Percentiles rank a stretch among this genome's conserved stretches.
Evolutionary conservation across 2,329 filamentous ascomycete species (phyloP).

Genomic region (Cyclaneusma minus): DNA sequence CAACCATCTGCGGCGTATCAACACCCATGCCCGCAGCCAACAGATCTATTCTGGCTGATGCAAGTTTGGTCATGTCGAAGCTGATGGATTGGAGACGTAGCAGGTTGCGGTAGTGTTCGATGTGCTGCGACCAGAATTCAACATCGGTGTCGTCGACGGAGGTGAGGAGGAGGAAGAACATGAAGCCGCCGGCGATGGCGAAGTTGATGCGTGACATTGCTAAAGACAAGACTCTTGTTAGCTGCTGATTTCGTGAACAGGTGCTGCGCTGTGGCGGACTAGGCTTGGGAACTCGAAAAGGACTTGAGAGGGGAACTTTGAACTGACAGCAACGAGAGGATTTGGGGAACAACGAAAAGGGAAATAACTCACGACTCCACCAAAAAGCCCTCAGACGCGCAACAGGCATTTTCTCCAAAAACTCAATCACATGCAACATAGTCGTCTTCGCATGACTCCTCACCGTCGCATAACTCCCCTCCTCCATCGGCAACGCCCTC

Average conservation of each 20-base stretch:
- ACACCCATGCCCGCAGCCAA: conserved; percentile 10
- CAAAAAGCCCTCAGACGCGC: conserved; percentile 11
- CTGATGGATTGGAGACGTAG: conserved; percentile 6
- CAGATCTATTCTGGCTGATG: conserved; percentile 11
- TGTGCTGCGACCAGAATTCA: conserved; percentile 11
- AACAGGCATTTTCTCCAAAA: conserved; percentile 12
- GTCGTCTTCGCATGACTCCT: conserved; percentile 7
- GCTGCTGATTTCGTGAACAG: too few relatives aligned
- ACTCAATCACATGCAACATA: conserved; percentile 7
- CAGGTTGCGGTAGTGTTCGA: conserved; percentile 11
- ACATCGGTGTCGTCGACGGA: conserved; percentile 13
- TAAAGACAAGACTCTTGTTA: conserved; percentile 1
- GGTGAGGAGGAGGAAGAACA: conserved; percentile 17
- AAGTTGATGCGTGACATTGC: conserved; percentile 19
- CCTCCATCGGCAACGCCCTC: conserved; percentile 7
- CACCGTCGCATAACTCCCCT: conserved; percentile 6
- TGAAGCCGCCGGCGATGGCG: conserved; percentile 17
- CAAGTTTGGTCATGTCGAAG: conserved; percentile 11
- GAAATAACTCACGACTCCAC: conserved; percentile 12
- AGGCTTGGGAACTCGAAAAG: too few relatives aligned
- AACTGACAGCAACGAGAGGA: too few relatives aligned
- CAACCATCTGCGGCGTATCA: too few relatives aligned
- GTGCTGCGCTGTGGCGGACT: too few relatives aligned
- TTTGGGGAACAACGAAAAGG: too few relatives aligned
- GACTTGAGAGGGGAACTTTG: too few relatives aligned